phyloP scores from a whole-genome alignment of 495 filamentous ascomycete species.

The Trichoderma orchidacearum region DNA sequence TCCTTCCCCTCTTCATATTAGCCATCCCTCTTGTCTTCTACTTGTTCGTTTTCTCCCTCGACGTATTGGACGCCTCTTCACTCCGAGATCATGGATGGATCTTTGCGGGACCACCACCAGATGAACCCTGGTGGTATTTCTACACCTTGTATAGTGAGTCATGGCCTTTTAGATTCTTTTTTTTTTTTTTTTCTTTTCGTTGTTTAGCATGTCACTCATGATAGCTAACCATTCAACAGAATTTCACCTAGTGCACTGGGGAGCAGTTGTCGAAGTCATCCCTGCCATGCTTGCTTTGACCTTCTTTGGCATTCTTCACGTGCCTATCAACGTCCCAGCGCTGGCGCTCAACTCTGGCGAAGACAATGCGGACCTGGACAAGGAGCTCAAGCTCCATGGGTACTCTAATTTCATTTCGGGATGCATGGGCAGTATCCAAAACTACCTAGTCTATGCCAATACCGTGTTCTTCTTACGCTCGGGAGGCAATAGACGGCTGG shows the following conservation, averaged over 20 bases:
- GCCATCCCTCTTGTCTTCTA: constrained; percentile 72
- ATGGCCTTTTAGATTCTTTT: no score
- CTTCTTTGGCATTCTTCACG: constrained; percentile 93
- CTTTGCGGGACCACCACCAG: constrained; percentile 69
- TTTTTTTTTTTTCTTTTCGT: no score
- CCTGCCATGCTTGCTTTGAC: constrained; percentile 96
- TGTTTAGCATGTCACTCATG: background rate
- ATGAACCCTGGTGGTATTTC: constrained; percentile 92
- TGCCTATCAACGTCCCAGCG: constrained; percentile 94
- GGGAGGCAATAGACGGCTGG: constrained; percentile 74
- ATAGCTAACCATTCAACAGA: constrained; percentile 33
- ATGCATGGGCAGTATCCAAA: constrained; percentile 78
- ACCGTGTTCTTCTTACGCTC: constrained; percentile 88
- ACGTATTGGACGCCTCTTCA: constrained; percentile 43
- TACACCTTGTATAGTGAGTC: constrained; percentile 83
- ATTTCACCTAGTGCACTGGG: constrained; percentile 63
- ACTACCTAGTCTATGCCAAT: constrained; percentile 95
- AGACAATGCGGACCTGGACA: constrained; percentile 80
- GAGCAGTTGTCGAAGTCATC: constrained; percentile 61
- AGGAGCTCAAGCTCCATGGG: constrained; percentile 86
- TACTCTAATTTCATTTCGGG: constrained; percentile 88
- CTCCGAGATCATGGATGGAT: constrained; percentile 73
- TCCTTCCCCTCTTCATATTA: constrained; percentile 80
- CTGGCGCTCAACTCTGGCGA: constrained; percentile 78
- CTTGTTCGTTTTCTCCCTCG: constrained; percentile 53